Percentiles rank a stretch among this genome's conserved stretches.
Conservation (phyloP, 2,329 filamentous ascomycete genomes). For the Chaetomium strumarium region DNA sequence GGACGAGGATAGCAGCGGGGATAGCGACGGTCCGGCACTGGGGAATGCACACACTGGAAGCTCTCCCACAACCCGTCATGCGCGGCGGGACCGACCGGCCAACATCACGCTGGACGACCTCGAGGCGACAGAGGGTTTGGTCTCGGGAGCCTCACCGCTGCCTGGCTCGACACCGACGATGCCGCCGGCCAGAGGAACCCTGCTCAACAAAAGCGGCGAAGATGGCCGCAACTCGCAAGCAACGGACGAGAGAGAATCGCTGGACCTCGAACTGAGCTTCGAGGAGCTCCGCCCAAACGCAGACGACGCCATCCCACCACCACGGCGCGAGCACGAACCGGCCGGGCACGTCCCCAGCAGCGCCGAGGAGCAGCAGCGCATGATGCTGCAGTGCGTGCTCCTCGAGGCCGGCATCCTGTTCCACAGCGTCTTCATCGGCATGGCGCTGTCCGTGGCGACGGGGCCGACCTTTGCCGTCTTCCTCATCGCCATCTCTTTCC, state of each 20-base stretch:
- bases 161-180: slow-evolving; percentile 46
- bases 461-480: slow-evolving; percentile 76
- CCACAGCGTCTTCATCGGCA: slow-evolving; percentile 80
- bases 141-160: slow-evolving; percentile 53
- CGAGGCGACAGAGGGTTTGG: slow-evolving; percentile 48
- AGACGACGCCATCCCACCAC: slow-evolving; percentile 26
- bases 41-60: slow-evolving; percentile 24
- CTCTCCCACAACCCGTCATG: slow-evolving; percentile 34
- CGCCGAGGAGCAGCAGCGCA: slow-evolving; percentile 56
- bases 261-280: slow-evolving; percentile 52
- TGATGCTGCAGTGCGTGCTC: slow-evolving; percentile 70
- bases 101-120: slow-evolving; percentile 48
- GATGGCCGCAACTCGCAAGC: slow-evolving; percentile 26
- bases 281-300: slow-evolving; percentile 51
- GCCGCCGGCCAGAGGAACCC: slow-evolving; percentile 7
- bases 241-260: slow-evolving; percentile 43
- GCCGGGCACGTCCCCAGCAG: slow-evolving; percentile 30
- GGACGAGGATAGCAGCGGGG: slow-evolving; percentile 30
- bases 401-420: slow-evolving; percentile 81
- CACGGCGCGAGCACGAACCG: slow-evolving; percentile 15
- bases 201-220: slow-evolving; percentile 25
- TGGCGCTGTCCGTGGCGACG: slow-evolving; percentile 76
- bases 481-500: slow-evolving; percentile 73
- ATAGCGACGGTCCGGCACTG: slow-evolving; percentile 21
- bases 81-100: slow-evolving; percentile 37